Percentiles rank a stretch among this genome's conserved stretches.
These are phyloP conservation scores for Fusarium tricinctum DNA, from an alignment of 2,329 filamentous ascomycete species.

Conservation along the genomic window DNA sequence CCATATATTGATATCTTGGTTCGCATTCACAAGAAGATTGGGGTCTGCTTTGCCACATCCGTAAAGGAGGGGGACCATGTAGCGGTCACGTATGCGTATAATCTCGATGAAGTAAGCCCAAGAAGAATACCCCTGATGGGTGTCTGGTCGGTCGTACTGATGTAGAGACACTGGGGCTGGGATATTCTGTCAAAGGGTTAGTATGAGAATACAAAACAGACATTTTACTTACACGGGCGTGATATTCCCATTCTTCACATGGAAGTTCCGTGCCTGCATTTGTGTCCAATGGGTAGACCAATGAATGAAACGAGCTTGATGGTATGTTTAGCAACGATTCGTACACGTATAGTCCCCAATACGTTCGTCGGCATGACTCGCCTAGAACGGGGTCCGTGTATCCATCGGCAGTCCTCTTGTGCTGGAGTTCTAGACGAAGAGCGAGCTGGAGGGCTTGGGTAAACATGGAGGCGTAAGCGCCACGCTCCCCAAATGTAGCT, in stretches of 20 bases:
- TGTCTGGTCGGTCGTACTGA: slow-evolving; percentile 26
- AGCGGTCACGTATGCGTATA: slow-evolving; percentile 39
- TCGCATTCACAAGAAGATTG: slow-evolving; percentile 32
- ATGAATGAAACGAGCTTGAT: slow-evolving; percentile 21
- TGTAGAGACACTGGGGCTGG: slow-evolving; percentile 30
- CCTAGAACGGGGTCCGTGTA: slow-evolving; percentile 33
- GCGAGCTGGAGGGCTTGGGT: slow-evolving; percentile 33
- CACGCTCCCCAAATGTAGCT: slow-evolving; percentile 32
- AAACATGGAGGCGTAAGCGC: slow-evolving; percentile 12
- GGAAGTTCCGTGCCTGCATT: slow-evolving; percentile 40
- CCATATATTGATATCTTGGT: slow-evolving; percentile 37
- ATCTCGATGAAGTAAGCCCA: slow-evolving; percentile 45
- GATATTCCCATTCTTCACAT: slow-evolving; percentile 48
- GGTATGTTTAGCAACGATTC: slow-evolving; percentile 38
- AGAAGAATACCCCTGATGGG: slow-evolving; percentile 33
- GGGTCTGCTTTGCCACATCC: not conserved
- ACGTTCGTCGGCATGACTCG: slow-evolving; percentile 47
- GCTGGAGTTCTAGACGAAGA: slow-evolving; percentile 36
- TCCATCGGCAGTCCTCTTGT: slow-evolving; percentile 37
- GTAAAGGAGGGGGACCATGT: slow-evolving; percentile 34
- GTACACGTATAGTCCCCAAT: slow-evolving; percentile 47
- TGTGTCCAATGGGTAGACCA: slow-evolving; percentile 13
- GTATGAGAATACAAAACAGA: not conserved
- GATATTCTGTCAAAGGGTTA: slow-evolving; percentile 32
- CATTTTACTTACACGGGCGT: slow-evolving; percentile 30